These are phyloP conservation scores for Ophiocytium majus DNA, from an alignment of 352 stramenopile species.

Conservation along the genomic window DNA sequence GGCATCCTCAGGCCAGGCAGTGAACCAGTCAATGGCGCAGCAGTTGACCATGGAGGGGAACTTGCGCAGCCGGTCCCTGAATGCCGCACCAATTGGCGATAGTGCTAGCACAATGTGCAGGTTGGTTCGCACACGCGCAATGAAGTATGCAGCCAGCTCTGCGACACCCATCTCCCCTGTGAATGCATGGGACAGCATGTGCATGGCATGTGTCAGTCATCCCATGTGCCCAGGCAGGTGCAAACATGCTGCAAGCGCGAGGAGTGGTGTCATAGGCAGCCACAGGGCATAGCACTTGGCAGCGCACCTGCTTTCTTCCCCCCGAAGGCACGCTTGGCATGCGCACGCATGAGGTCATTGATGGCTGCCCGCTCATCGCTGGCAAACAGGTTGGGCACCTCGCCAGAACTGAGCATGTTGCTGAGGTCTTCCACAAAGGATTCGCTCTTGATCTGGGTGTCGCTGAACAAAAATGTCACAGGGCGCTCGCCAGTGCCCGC, in stretches of 20 bases:
- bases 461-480: conserved; percentile 87
- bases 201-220: no score
- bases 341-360: conserved; percentile 74
- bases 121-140: conserved; percentile 80
- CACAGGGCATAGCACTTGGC: no score
- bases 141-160: conserved; percentile 86
- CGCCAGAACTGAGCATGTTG: conserved; percentile 90
- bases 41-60: conserved; percentile 94
- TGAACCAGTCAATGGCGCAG: conserved; percentile 93
- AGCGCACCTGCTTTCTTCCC: conserved; percentile 70
- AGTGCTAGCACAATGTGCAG: conserved; percentile 90
- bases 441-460: conserved; percentile 92
- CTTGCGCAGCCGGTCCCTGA: conserved; percentile 84
- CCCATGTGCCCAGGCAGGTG: no score
- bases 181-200: background rate
- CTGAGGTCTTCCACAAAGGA: conserved; percentile 94
- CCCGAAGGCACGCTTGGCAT: conserved; percentile 65
- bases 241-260: no score
- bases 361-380: conserved; percentile 84
- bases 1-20: conserved; percentile 83
- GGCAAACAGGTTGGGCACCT: conserved; percentile 90
- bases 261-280: no score
- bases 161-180: conserved; percentile 68
- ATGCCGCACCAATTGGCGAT: conserved; percentile 87
- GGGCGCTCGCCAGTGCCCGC: conserved; percentile 76